A percentile compares a stretch with the other conserved stretches of the same genome.
phyloP scores from a whole-genome alignment of 805 yeast species.

The Starmera quercuum region DNA sequence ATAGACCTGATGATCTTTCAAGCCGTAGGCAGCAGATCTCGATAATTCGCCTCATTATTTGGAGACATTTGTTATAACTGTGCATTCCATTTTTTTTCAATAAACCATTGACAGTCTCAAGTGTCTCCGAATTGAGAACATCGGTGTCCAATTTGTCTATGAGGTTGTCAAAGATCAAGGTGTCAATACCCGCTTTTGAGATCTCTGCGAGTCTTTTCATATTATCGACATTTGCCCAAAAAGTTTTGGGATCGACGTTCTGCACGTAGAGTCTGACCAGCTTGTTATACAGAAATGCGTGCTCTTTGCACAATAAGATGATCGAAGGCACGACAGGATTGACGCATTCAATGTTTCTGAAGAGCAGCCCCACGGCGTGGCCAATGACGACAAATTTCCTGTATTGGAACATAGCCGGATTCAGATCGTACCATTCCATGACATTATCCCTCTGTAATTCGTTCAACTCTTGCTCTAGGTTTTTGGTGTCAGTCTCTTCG shows the following conservation, averaged over 20 bases:
- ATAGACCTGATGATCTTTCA: conserved; percentile 1
- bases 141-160: no score
- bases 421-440: conserved; percentile 5
- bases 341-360: conserved; percentile 3
- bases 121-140: no score
- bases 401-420: not conserved
- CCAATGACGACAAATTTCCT: conserved; percentile 10
- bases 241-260: no score
- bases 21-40: not conserved
- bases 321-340: conserved; percentile 1
- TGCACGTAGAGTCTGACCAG: no score
- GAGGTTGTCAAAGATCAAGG: no score
- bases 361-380: conserved; percentile 8
- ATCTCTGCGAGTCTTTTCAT: no score
- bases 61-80: not conserved
- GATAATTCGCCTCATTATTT: conserved; percentile 1
- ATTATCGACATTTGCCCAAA: no score
- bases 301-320: no score
- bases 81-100: not conserved
- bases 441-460: conserved; percentile 1
- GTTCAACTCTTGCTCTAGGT: not conserved
- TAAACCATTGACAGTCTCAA: not conserved
- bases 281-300: no score
- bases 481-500: not conserved
- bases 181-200: no score